Evolutionary conservation across 192 early-diverging fungal species (phyloP).

Genomic region (Coemansia sp.): DNA sequence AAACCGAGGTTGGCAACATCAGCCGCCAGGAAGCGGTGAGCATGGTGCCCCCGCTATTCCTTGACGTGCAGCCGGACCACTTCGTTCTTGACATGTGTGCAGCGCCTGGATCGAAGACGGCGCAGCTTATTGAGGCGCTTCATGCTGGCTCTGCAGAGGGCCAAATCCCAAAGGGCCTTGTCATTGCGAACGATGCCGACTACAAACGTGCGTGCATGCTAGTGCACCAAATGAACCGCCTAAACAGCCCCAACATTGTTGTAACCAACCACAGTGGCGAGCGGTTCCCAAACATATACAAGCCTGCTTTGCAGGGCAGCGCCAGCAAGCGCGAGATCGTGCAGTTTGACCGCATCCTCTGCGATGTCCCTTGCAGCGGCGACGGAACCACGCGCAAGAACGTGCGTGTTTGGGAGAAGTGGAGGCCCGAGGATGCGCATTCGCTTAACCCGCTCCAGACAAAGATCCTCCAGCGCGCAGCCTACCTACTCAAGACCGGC

Average conservation of each 20-base stretch:
- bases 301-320: slow-evolving; percentile 6
- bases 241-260: slow-evolving; percentile 89
- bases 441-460: slow-evolving; percentile 83
- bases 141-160: slow-evolving; percentile 62
- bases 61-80: slow-evolving; percentile 89
- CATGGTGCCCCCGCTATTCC: slow-evolving; percentile 95
- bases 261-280: slow-evolving; percentile 97
- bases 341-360: slow-evolving; percentile 95
- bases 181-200: slow-evolving; percentile 97
- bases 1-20: slow-evolving; percentile 98
- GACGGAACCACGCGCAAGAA: slow-evolving; percentile 99
- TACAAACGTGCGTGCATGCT: slow-evolving; percentile 89
- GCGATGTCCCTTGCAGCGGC: slow-evolving; percentile 97
- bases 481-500: slow-evolving; percentile 83
- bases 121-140: slow-evolving; percentile 83
- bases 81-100: slow-evolving; percentile 94
- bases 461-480: slow-evolving; percentile 84
- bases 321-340: slow-evolving; percentile 48
- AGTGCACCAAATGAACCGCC: slow-evolving; percentile 92
- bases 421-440: slow-evolving; percentile 74
- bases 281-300: slow-evolving; percentile 74
- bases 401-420: slow-evolving; percentile 85
- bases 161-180: slow-evolving; percentile 69
- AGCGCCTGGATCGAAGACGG: slow-evolving; percentile 97
- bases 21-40: slow-evolving; percentile 94